Evolutionary conservation across 495 filamentous ascomycete species (phyloP), one percentile per base, ranked within the genome.

Genomic region (Penicillium soppii): DNA sequence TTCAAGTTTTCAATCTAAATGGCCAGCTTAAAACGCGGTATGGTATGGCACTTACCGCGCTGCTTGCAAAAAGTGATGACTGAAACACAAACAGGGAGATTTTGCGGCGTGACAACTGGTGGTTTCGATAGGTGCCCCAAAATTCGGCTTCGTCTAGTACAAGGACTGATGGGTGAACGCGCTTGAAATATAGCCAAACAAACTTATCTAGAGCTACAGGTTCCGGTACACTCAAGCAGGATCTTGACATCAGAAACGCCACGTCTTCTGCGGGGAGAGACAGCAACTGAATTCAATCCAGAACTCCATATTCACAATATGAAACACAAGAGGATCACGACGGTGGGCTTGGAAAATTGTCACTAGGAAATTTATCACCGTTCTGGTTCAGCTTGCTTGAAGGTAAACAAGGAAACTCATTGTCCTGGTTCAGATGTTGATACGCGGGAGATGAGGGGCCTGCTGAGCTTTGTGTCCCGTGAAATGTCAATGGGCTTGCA

Each of bases 61-160:
- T 76, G 19, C 68, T 70, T 6, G 71, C 72, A 42, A 79, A 79
- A 22, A 79, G 48, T 16, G 79, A 55, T 19, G 75, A 69, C 52
- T 77, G 74, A 26, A 79, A 74, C 12, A 80, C 62, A 46, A 79
- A 75, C 4, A 79, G 57, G 0, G 76, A 74, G 17, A 78, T 58
- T 26, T 62, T 69, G 9, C 66, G 16, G 16, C 25, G 9, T 0
- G 45, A 57, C 3, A 43, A 10, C 5, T 36, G n/a, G 1, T 53
- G 13, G 4, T 58, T 47, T 15, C 52, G 55, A 32, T 54, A 78
- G 7, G 71, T 62, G 22, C 65, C 59, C 77, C 77, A 80, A 35
- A 80, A 77, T 33, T 71, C 62, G 0, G 65, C 70, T 38, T 80
- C 77, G 9, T 80, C 71, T 4, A 79, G 19, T 5, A 79, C 59